These are phyloP conservation scores for Xylaria palmicola DNA, from an alignment of 495 filamentous ascomycete species.

Conservation along the genomic window DNA sequence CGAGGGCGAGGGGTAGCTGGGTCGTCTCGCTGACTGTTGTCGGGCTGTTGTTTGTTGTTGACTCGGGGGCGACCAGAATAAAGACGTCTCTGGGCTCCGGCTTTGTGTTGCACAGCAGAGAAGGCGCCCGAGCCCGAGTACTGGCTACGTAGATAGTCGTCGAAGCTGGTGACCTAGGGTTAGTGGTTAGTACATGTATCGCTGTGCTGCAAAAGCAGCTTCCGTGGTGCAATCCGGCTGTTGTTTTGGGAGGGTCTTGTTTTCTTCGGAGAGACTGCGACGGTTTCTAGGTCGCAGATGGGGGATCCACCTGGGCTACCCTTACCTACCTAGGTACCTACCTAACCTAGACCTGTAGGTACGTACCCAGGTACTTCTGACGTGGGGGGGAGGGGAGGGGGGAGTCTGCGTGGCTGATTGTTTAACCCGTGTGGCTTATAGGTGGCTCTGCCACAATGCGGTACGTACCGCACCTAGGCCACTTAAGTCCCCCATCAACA, in stretches of 20 bases:
- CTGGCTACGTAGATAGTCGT: background rate
- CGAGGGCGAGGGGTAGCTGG: background rate
- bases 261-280: constrained; percentile 14
- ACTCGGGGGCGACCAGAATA: constrained; percentile 14
- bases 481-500: background rate
- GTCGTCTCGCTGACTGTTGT: background rate
- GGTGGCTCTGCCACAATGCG: no score
- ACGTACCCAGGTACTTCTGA: background rate
- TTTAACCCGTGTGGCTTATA: no score
- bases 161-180: constrained; percentile 18
- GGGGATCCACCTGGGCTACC: background rate
- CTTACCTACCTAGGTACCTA: background rate
- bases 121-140: background rate
- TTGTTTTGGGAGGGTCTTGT: constrained; percentile 8
- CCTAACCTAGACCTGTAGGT: background rate
- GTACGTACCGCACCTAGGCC: no score
- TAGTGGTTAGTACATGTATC: constrained; percentile 20
- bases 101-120: background rate
- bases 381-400: background rate
- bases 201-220: constrained; percentile 14
- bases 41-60: constrained; percentile 11
- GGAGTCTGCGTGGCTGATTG: no score
- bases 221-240: constrained; percentile 16
- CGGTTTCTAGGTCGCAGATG: constrained; percentile 7
- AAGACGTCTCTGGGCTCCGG: background rate